Conservation (phyloP, 345 rosid genomes). For the Syzygium grande region DNA sequence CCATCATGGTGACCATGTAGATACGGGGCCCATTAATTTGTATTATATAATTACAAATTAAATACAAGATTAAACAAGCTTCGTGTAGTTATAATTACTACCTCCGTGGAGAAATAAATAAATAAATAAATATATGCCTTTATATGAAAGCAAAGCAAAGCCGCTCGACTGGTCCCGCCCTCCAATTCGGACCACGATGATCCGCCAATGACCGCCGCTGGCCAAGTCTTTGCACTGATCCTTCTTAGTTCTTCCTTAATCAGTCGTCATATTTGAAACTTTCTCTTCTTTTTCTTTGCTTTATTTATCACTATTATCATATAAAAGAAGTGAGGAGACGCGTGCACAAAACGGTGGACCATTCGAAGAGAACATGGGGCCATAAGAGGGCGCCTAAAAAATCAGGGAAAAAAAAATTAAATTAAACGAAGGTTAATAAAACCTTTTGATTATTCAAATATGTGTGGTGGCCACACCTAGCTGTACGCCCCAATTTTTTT, state of each 20-base stretch:
- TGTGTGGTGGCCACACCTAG: not conserved
- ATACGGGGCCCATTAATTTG: not conserved
- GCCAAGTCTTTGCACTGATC: not conserved
- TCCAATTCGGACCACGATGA: not conserved
- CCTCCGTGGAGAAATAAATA: not conserved
- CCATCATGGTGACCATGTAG: not conserved
- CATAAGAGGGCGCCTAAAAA: not conserved
- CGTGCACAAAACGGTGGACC: not conserved
- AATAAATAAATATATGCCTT: not conserved
- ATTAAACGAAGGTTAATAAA: not conserved
- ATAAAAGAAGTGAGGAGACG: not conserved
- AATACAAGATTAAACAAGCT: not conserved
- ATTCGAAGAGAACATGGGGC: not conserved
- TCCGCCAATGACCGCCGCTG: not conserved
- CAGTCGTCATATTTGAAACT: not conserved
- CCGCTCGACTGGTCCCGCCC: not conserved
- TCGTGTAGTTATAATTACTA: not conserved
- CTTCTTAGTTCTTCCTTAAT: not conserved
- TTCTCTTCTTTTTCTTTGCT: not conserved
- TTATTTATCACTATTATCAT: not conserved
- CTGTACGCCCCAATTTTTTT: not conserved
- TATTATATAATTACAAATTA: not conserved
- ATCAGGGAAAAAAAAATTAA: not conserved
- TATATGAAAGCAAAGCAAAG: not conserved
- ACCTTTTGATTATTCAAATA: not conserved